phyloP scores from a whole-genome alignment of 2,329 filamentous ascomycete species.

The Ophiocordyceps camponoti-floridani region DNA sequence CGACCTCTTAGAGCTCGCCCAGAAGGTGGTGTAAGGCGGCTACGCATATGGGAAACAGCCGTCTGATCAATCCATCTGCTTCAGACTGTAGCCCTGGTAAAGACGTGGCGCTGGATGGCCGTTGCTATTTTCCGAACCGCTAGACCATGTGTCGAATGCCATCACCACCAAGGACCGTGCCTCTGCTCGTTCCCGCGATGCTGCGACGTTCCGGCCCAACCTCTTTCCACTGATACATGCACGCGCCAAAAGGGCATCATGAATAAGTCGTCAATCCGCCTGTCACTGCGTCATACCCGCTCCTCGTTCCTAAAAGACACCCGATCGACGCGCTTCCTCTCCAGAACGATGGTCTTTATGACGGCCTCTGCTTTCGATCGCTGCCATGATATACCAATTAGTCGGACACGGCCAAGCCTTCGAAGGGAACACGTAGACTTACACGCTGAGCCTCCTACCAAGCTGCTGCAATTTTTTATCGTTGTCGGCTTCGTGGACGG shows the following conservation, averaged over 20 bases:
- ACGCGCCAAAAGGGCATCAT: not conserved
- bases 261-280: not conserved
- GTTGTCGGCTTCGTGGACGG: slow-evolving; percentile 76
- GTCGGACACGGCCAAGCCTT: not conserved
- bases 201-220: not conserved
- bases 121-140: not conserved
- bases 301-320: not conserved
- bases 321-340: not conserved
- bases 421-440: slow-evolving; percentile 4
- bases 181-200: not conserved
- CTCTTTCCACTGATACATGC: not conserved
- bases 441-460: slow-evolving; percentile 91
- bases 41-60: not conserved
- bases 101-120: not conserved
- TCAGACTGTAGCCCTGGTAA: no score
- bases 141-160: not conserved
- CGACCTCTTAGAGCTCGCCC: slow-evolving; percentile 44
- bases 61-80: not conserved
- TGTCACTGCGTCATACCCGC: not conserved
- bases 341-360: not conserved
- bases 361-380: slow-evolving; percentile 13
- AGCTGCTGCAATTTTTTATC: slow-evolving; percentile 75
- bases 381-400: slow-evolving; percentile 5
- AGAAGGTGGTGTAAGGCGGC: slow-evolving; percentile 29
- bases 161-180: not conserved